Evolutionary conservation across 305 asterid genomes (phyloP).

Genomic region (Fraxinus latifolia): DNA sequence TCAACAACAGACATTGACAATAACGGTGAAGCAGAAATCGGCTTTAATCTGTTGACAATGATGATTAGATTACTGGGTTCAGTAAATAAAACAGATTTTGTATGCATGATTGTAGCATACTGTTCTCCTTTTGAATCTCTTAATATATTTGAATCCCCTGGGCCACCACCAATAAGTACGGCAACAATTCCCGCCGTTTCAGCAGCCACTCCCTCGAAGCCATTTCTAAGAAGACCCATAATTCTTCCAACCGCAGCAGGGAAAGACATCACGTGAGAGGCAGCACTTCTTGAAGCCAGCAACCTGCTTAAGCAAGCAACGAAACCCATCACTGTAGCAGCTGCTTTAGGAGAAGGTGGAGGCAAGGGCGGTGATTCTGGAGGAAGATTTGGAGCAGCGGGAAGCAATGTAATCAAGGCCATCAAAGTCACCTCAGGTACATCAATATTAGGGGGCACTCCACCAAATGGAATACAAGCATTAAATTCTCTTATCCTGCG

Average conservation of each 20-base stretch:
- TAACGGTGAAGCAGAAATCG: slow-evolving; percentile 85
- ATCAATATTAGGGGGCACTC: slow-evolving; percentile 82
- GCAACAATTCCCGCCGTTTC: slow-evolving; percentile 89
- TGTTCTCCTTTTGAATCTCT: slow-evolving; percentile 91
- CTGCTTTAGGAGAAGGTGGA: slow-evolving; percentile 98
- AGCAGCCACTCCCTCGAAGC: slow-evolving; percentile 93
- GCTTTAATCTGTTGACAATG: slow-evolving; percentile 85
- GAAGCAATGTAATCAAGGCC: slow-evolving; percentile 97
- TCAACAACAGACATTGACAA: slow-evolving; percentile 92
- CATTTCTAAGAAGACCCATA: slow-evolving; percentile 95
- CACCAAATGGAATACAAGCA: slow-evolving; percentile 86
- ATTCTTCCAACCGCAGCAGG: slow-evolving; percentile 98
- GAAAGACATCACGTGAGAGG: slow-evolving; percentile 95
- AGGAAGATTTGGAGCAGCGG: slow-evolving; percentile 93
- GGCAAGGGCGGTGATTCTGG: slow-evolving; percentile 96
- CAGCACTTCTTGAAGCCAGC: slow-evolving; percentile 89
- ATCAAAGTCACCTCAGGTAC: slow-evolving; percentile 98
- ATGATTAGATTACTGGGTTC: slow-evolving; percentile 70
- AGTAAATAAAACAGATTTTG: slow-evolving; percentile 84
- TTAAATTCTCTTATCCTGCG: slow-evolving; percentile 97
- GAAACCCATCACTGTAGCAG: slow-evolving; percentile 96
- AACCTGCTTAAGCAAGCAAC: slow-evolving; percentile 86
- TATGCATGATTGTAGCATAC: slow-evolving; percentile 91
- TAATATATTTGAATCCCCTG: slow-evolving; percentile 68
- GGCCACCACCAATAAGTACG: slow-evolving; percentile 95